Evolutionary conservation across 202 grass and related monocot genomes (phyloP).

Genomic region (Schoenoplectus triqueter): DNA sequence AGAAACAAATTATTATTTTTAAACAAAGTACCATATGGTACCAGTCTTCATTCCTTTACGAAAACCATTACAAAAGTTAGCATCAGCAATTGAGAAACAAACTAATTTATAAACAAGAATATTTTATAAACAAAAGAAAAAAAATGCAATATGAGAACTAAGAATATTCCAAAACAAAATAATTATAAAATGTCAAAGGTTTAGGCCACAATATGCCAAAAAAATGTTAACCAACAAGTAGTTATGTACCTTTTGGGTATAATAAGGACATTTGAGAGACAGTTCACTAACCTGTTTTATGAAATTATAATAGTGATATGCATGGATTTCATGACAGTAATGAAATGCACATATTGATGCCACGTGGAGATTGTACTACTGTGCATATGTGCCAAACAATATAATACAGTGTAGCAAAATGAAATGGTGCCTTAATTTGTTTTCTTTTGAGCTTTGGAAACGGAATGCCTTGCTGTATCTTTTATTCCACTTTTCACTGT

Average conservation of each 20-base stretch:
- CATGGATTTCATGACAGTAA: not conserved
- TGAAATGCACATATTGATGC: not conserved
- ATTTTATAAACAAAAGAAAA: too few relatives aligned
- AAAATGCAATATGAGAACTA: too few relatives aligned
- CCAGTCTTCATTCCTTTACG: too few relatives aligned
- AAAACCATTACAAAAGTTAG: too few relatives aligned
- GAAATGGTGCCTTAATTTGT: not conserved
- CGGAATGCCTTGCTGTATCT: not conserved
- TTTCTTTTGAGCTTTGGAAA: not conserved
- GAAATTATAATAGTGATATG: not conserved
- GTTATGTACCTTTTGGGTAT: not conserved
- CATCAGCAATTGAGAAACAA: too few relatives aligned
- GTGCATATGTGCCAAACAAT: not conserved
- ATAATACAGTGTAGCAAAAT: not conserved
- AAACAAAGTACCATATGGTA: too few relatives aligned
- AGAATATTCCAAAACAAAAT: too few relatives aligned
- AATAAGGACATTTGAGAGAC: conserved; percentile 4
- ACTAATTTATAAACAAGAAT: too few relatives aligned
- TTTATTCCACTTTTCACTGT: conserved; percentile 13
- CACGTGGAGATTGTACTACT: not conserved
- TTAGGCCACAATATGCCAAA: not conserved
- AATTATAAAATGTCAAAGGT: not conserved
- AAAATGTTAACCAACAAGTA: not conserved
- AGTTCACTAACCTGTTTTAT: conserved; percentile 4
- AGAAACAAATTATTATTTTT: too few relatives aligned